These are phyloP conservation scores for Podospora conica DNA, from an alignment of 495 filamentous ascomycete genomes.

Conservation along the genomic window DNA sequence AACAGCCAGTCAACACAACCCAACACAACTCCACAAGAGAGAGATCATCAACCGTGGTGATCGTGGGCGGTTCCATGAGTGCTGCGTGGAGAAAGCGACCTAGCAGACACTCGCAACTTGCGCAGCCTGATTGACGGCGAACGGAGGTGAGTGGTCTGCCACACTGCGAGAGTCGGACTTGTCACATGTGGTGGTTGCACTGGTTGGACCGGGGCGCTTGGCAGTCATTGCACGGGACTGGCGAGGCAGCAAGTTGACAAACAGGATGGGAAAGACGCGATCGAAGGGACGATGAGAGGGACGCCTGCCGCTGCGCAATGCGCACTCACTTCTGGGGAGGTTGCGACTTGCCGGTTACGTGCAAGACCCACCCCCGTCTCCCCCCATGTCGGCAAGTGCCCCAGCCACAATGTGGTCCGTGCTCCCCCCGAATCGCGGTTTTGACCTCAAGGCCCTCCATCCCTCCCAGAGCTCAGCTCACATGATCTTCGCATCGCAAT, in stretches of 20 bases:
- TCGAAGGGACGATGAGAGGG: no score
- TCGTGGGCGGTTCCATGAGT: no score
- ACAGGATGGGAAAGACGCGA: no score
- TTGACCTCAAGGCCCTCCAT: slow-evolving; percentile 13
- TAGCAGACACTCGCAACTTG: no score
- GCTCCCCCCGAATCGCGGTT: slow-evolving; percentile 17
- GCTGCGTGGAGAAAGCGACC: no score
- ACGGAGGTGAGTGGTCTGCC: background rate
- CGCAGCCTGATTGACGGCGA: no score
- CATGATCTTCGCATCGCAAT: slow-evolving; percentile 27
- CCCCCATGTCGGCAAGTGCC: background rate
- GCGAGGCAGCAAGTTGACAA: background rate
- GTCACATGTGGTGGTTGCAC: background rate
- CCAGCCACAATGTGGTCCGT: slow-evolving; percentile 15
- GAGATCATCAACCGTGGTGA: no score
- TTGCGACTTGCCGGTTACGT: background rate
- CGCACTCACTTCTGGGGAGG: background rate
- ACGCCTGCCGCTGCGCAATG: background rate
- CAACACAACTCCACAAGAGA: no score
- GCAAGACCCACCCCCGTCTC: background rate
- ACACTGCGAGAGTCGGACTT: background rate
- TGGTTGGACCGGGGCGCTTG: no score
- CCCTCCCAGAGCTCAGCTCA: slow-evolving; percentile 24
- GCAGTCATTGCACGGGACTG: background rate
- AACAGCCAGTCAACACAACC: no score